Evolutionary conservation across 305 asterid genomes (phyloP).

Genomic region (Rubia tinctorum): DNA sequence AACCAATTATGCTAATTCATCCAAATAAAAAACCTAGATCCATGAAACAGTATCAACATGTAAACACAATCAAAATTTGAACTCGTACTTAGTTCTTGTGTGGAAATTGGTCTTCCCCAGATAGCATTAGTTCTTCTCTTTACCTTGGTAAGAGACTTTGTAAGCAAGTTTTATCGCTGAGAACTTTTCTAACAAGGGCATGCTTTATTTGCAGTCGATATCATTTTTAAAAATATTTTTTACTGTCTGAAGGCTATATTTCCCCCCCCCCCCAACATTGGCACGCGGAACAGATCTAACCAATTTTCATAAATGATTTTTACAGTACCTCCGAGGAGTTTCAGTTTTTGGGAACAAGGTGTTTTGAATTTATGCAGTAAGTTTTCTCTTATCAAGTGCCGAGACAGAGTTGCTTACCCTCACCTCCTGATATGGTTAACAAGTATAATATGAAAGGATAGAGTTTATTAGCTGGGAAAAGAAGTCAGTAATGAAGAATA

Average conservation of each 20-base stretch:
- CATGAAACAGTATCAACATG: slow-evolving; percentile 18
- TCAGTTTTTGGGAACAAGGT: slow-evolving; percentile 76
- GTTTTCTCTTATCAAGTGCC: slow-evolving; percentile 17
- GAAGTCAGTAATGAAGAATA: background rate
- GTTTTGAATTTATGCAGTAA: slow-evolving; percentile 79
- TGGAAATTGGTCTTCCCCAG: slow-evolving; percentile 89
- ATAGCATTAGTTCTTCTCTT: slow-evolving; percentile 81
- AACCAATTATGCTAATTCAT: background rate
- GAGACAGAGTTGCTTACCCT: background rate
- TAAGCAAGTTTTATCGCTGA: slow-evolving; percentile 1
- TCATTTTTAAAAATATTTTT: background rate
- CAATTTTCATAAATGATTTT: slow-evolving; percentile 7
- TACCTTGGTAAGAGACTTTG: slow-evolving; percentile 69
- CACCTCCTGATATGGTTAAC: background rate
- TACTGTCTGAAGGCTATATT: background rate
- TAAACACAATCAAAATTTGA: slow-evolving; percentile 6
- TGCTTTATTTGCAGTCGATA: background rate
- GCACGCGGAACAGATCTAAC: background rate
- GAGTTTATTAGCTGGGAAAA: slow-evolving; percentile 1
- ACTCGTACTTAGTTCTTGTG: slow-evolving; percentile 39
- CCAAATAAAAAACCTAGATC: slow-evolving; percentile 26
- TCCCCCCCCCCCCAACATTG: background rate
- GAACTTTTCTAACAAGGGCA: background rate
- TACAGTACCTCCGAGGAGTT: slow-evolving; percentile 86
- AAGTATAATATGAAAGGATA: background rate